phyloP scores from a whole-genome alignment of 345 rosid species.

The Lumnitzera racemosa region DNA sequence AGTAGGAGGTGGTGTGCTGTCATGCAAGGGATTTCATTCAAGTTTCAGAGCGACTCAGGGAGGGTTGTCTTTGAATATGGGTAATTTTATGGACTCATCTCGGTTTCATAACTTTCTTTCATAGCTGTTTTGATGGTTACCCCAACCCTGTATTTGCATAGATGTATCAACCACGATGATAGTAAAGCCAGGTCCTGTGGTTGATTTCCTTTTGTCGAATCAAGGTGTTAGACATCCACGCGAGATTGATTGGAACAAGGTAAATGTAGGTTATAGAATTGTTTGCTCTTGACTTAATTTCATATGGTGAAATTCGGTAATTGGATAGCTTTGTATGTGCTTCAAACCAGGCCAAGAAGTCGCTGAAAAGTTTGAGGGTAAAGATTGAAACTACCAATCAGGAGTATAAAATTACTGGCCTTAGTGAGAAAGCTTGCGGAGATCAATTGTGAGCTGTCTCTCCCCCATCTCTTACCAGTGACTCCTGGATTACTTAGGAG shows the following conservation, averaged over 20 bases:
- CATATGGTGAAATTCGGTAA: neutral
- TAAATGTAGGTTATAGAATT: neutral
- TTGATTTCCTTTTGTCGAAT: constrained; percentile 16
- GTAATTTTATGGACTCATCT: constrained; percentile 3
- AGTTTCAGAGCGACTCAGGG: constrained; percentile 21
- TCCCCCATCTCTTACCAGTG: neutral
- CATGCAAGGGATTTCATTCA: constrained; percentile 22
- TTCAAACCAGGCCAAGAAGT: constrained; percentile 18
- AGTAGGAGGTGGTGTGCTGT: constrained; percentile 17
- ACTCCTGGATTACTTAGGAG: neutral
- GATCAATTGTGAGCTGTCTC: constrained; percentile 22
- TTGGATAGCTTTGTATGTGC: too few relatives aligned
- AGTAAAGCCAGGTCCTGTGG: constrained; percentile 22
- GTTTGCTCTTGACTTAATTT: neutral
- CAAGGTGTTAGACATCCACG: constrained; percentile 15
- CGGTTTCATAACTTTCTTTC: neutral
- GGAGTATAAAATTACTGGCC: constrained; percentile 74
- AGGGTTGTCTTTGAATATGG: constrained; percentile 21
- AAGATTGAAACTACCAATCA: neutral
- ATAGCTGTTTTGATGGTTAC: neutral
- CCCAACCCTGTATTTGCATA: neutral
- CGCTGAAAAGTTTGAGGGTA: constrained; percentile 23
- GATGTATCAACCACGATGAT: constrained; percentile 29
- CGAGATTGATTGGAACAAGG: constrained; percentile 19
- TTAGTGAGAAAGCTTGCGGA: constrained; percentile 57